Conservation (phyloP, 2,329 filamentous ascomycete species). For the Leptographium procerum region DNA sequence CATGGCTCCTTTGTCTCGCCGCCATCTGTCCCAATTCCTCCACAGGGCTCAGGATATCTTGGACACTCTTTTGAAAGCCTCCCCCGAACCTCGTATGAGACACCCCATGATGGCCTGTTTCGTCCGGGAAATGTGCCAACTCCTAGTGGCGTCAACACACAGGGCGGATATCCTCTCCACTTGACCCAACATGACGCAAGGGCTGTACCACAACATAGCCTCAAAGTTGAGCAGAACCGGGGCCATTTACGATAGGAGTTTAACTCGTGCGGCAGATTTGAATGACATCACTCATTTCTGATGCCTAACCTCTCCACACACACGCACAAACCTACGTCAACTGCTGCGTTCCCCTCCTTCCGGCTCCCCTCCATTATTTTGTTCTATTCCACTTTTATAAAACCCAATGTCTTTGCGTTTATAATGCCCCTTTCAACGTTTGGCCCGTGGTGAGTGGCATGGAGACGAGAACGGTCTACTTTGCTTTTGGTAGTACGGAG, state of each 20-base stretch:
- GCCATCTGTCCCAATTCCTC: constrained; percentile 14
- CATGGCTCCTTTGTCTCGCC: constrained; percentile 18
- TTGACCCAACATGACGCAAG: constrained; percentile 12
- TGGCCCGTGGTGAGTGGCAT: not conserved
- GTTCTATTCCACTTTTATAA: not conserved
- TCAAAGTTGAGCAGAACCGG: constrained; percentile 11
- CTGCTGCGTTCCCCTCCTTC: not conserved
- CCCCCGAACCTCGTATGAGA: constrained; percentile 16
- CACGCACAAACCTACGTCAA: not conserved
- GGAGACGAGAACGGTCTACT: not conserved
- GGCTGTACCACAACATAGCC: constrained; percentile 4
- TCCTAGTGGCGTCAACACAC: constrained; percentile 10
- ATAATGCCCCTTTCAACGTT: not conserved
- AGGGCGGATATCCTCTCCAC: constrained; percentile 13
- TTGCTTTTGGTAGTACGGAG: not conserved
- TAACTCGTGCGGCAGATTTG: not conserved
- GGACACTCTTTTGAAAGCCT: constrained; percentile 18
- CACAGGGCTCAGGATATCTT: constrained; percentile 18
- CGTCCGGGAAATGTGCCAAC: constrained; percentile 14
- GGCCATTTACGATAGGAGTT: not conserved
- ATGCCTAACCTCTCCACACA: not conserved
- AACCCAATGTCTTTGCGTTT: not conserved
- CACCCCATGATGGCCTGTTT: constrained; percentile 17
- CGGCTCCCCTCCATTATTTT: not conserved
- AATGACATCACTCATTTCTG: not conserved